Conservation (phyloP, 1,284 basidiomycete genomes). For the Tilletia walkeri region DNA sequence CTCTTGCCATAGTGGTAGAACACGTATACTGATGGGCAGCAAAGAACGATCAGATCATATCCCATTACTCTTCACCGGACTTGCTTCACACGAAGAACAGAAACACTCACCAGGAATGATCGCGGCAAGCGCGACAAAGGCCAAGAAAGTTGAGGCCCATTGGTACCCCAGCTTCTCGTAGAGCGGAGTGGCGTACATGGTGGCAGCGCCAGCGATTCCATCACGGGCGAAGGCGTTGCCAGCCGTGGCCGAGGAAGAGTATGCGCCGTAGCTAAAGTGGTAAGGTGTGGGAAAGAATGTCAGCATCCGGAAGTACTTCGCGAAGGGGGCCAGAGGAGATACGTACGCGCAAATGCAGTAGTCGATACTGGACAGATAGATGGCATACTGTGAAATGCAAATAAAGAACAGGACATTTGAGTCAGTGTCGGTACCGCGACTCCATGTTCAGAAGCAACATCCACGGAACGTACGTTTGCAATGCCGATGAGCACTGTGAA, state of each 20-base stretch:
- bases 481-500: slow-evolving; percentile 57
- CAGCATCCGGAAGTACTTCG: slow-evolving; percentile 56
- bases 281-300: slow-evolving; percentile 45
- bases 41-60: too few species aligned
- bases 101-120: slow-evolving; percentile 46
- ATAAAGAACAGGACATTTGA: background rate
- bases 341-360: slow-evolving; percentile 18
- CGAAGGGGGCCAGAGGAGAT: background rate
- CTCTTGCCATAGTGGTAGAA: slow-evolving; percentile 1
- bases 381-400: slow-evolving; percentile 25
- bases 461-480: slow-evolving; percentile 45
- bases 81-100: background rate
- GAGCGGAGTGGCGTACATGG: slow-evolving; percentile 58
- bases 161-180: slow-evolving; percentile 53
- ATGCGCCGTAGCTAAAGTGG: slow-evolving; percentile 56
- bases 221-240: slow-evolving; percentile 53
- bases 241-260: slow-evolving; percentile 57
- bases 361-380: slow-evolving; percentile 24
- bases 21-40: background rate
- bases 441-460: slow-evolving; percentile 19
- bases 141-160: slow-evolving; percentile 57
- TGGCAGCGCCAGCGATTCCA: slow-evolving; percentile 58
- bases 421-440: background rate
- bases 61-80: too few species aligned
- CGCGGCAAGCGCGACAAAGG: slow-evolving; percentile 56